Base-by-base conservation (phyloP, 2,329 filamentous ascomycete genomes). In the Clarireedia hainanense region DNA sequence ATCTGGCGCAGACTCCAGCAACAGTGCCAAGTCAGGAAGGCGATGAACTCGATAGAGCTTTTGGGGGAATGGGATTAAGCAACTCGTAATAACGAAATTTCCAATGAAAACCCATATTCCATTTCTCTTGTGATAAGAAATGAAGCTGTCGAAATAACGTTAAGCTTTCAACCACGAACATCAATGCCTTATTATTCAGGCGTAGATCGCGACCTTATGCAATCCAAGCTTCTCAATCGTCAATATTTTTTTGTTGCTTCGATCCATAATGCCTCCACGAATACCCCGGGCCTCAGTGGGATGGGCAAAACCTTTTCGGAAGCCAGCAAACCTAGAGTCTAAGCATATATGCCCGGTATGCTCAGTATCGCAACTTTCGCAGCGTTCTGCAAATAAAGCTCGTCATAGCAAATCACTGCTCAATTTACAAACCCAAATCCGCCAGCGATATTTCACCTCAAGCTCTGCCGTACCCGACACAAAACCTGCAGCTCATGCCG, bases 1-100 rank as follows among this genome's bases (percentile, higher is more conserved):
- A 57, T 30, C 53, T 69, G 24, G 59, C 58, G 39, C 54, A 64
- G 48, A 64, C 63, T 36, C 71, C 75, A 3, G 67, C 71, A 0
- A 73, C 74, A 58, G 64, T 69, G 23, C 73, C 72, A 2, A 72
- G 67, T 42, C 69, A 73, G 55, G 75, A 78, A 58, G 77, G 76
- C 1, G 75, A 77, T 60, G 77, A 80, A 63, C 64, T 80, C 34
- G 77, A 80, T 64, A 68, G 76, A 61, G 77, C 75, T 14, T 80
- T 80, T 68, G 77, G 77, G 6, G 72, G 72, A 2, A 64, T 80
- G 30, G 68, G 65, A 34, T 55, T 79, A 58, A 73, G 64, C 53
- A 64, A 58, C n/a, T 57, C 56, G 47, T 59, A 39, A 57, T 39
- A 15, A 14, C 17, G 23, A 52, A 55, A 1, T n/a, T 17, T 37